Evolutionary conservation across 148 eudicot genomes (phyloP).

Genomic region (Rheum nobile): DNA sequence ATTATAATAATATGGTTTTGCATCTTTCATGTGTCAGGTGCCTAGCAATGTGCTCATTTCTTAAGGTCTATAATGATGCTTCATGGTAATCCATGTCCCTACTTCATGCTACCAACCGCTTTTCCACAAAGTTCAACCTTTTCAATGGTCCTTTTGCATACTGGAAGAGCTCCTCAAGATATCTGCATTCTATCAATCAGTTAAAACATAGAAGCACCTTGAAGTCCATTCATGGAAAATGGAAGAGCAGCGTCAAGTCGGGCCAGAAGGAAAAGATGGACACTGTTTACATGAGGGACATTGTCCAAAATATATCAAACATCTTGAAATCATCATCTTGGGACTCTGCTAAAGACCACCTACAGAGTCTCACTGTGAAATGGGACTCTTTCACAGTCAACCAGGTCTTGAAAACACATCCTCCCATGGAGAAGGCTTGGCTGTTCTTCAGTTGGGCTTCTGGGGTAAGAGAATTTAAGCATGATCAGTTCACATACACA

Average conservation of each 20-base stretch:
- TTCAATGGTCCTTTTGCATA: not conserved
- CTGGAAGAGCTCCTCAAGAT: conserved; percentile 11
- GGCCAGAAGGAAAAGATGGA: conserved; percentile 19
- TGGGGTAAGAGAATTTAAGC: conserved; percentile 45
- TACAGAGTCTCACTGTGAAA: conserved; percentile 29
- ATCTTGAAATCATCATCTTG: conserved; percentile 52
- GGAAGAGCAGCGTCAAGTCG: conserved; percentile 17
- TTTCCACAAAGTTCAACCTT: conserved; percentile 8
- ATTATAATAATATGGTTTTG: not conserved
- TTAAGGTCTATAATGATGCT: not conserved
- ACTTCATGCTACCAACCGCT: conserved; percentile 10
- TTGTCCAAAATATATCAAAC: conserved; percentile 39
- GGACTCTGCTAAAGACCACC: conserved; percentile 56
- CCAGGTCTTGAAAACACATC: conserved; percentile 83
- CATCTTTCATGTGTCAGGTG: conserved; percentile 4
- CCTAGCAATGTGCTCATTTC: conserved; percentile 2
- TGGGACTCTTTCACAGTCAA: conserved; percentile 83
- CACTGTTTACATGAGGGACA: conserved; percentile 40
- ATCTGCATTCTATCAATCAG: conserved; percentile 14
- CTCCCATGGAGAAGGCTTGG: conserved; percentile 89
- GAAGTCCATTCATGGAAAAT: conserved; percentile 9
- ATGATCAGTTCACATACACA: conserved; percentile 71
- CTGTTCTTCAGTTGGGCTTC: conserved; percentile 78
- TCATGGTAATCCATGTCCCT: conserved; percentile 25
- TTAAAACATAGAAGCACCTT: conserved; percentile 14